These are phyloP conservation scores for Catharanthus roseus DNA, from an alignment of 257 asterid genomes.

Conservation along the genomic window DNA sequence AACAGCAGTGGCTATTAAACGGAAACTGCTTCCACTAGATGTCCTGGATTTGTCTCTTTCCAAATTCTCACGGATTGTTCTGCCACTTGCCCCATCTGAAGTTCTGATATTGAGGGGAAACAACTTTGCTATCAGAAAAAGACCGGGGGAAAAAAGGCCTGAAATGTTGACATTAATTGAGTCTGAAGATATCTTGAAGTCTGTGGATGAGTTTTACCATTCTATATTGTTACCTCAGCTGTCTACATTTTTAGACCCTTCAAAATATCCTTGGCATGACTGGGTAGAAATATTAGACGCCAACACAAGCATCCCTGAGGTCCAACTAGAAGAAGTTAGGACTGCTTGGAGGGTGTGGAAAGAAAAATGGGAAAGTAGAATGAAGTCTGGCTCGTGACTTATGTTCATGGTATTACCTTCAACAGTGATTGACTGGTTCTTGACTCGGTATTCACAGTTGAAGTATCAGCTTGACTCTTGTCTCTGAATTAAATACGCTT, in stretches of 20 bases:
- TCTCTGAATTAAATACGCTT: not conserved
- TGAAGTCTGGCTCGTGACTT: constrained; percentile 24
- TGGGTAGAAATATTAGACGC: constrained; percentile 68
- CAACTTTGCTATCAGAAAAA: constrained; percentile 57
- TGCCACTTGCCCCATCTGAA: constrained; percentile 94
- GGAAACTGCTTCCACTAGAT: constrained; percentile 69
- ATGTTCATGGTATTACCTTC: constrained; percentile 16
- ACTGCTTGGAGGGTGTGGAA: constrained; percentile 63
- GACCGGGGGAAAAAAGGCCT: constrained; percentile 76
- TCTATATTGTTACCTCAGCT: constrained; percentile 66
- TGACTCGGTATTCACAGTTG: not conserved
- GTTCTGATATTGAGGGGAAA: constrained; percentile 73
- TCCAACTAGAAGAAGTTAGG: constrained; percentile 59
- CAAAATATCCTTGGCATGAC: constrained; percentile 61
- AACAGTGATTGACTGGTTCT: not conserved
- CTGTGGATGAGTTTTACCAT: constrained; percentile 55
- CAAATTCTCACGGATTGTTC: constrained; percentile 73
- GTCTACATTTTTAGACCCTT: constrained; percentile 58
- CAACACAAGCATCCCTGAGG: constrained; percentile 68
- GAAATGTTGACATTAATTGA: constrained; percentile 75
- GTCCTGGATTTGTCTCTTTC: constrained; percentile 51
- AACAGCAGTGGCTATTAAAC: constrained; percentile 78
- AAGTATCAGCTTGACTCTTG: not conserved
- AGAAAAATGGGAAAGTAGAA: constrained; percentile 33
- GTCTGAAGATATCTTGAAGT: constrained; percentile 60